Base-by-base conservation (phyloP, 768 basidiomycete genomes). In the Phaeotremella skinneri region DNA sequence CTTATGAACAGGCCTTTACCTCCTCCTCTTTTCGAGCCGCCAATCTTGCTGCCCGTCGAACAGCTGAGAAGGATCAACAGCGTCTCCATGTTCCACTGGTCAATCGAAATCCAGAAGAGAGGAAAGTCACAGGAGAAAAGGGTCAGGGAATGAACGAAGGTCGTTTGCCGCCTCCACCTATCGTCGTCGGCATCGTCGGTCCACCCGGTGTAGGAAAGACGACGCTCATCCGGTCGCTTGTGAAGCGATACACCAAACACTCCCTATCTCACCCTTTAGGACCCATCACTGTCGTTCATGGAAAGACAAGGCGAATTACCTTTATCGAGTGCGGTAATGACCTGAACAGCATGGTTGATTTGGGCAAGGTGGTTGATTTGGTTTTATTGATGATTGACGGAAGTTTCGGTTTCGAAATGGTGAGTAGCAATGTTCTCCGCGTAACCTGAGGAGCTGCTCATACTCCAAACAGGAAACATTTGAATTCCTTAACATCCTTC, bases 401-500 rank as follows among this genome's bases (percentile, higher is more conserved):
- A 2, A 92, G 90, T 26, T 98, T 92, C 77, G 96, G 96, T 3
- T 94, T 98, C 66, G 96, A 98, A 79, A 99, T 98, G 96, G 94
- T 91, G 65, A 62, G 85, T 70, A 21, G n/a, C 17, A 27, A n/a
- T 42, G 16, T 17, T 5, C 11, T 32, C 23, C 49, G 30, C 45
- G 26, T n/a, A 21, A 7, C 29, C 31, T 25, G 31, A 31, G 13
- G 39, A 16, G 49, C 53, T 43, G 58, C 23, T 49, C 4, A 45
- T 45, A 14, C 7, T 45, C 43, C 23, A 14, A 16, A 17, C 72
- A 97, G 93, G 96, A 98, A 85, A 91, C 91, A 0, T 98, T 99
- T 70, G 96, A 99, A 78, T 97, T 98, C 65, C 86, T 99, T 55
- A 98, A 97, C 68, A 86, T 97, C 69, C 86, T 99, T 25, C 92